These are phyloP conservation scores for Tetrahymena thermophila DNA, from an alignment of 73 alveolate species.

Conservation along the genomic window DNA sequence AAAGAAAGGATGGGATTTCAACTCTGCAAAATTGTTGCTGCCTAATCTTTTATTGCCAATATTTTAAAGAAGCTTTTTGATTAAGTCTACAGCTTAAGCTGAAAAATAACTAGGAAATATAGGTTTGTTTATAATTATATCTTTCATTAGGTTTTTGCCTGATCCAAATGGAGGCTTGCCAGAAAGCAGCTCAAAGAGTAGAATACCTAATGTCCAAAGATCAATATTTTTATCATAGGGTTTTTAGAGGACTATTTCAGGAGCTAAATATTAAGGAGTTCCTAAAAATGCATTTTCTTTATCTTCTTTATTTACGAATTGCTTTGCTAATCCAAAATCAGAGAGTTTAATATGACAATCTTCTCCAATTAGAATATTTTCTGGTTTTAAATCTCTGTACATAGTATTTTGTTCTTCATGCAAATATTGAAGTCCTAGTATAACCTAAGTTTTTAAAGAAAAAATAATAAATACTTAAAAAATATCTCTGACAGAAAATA, in stretches of 20 bases:
- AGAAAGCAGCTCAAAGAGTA: conserved; percentile 18
- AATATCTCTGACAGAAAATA: background rate
- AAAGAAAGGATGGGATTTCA: background rate
- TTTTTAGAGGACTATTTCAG: background rate
- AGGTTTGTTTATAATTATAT: conserved; percentile 3
- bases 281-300: background rate
- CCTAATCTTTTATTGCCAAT: background rate
- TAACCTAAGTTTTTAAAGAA: background rate
- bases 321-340: conserved; percentile 82
- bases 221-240: conserved; percentile 25
- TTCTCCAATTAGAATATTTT: conserved; percentile 65
- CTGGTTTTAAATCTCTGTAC: conserved; percentile 86
- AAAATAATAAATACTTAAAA: background rate
- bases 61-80: background rate
- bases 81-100: background rate
- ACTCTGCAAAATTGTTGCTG: background rate
- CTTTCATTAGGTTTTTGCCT: conserved; percentile 2
- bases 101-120: background rate
- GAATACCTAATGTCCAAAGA: conserved; percentile 18
- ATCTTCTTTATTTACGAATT: conserved; percentile 21
- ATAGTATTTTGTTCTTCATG: conserved; percentile 62
- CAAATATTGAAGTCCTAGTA: conserved; percentile 46
- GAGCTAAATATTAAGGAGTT: background rate
- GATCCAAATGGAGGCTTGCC: conserved; percentile 43
- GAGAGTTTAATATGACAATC: conserved; percentile 75